These are phyloP conservation scores for Neltuma alba DNA, from an alignment of 306 rosid genomes.

Conservation along the genomic window DNA sequence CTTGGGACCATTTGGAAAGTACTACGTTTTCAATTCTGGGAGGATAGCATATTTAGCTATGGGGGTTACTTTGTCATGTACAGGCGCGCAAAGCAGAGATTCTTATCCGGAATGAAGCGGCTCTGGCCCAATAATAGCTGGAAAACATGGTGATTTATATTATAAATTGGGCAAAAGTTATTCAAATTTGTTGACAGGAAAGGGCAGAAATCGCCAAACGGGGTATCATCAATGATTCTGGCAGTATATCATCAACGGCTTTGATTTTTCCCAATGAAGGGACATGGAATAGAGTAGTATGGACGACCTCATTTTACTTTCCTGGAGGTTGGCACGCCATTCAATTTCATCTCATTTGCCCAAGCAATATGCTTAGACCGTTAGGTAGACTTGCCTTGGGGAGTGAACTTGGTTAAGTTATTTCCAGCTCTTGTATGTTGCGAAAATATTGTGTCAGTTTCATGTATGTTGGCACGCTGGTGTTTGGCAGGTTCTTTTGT, in stretches of 20 bases:
- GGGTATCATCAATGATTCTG: not conserved
- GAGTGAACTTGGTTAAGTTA: not conserved
- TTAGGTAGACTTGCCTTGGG: not conserved
- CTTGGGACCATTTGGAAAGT: not conserved
- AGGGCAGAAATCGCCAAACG: not conserved
- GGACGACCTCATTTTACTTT: not conserved
- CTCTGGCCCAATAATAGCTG: slow-evolving; percentile 14
- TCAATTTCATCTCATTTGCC: not conserved
- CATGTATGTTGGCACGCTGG: not conserved
- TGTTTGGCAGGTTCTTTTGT: not conserved
- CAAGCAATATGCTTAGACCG: not conserved
- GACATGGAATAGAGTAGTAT: not conserved
- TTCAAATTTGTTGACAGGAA: not conserved
- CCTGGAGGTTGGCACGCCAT: not conserved
- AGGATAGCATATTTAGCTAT: not conserved
- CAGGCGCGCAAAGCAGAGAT: slow-evolving; percentile 53
- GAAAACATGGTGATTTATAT: not conserved
- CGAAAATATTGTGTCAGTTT: not conserved
- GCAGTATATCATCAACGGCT: not conserved
- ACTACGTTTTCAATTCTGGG: not conserved
- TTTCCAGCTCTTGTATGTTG: not conserved
- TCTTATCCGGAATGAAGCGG: slow-evolving; percentile 36
- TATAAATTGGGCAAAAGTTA: not conserved
- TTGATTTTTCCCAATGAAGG: not conserved
- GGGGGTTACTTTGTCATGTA: slow-evolving; percentile 26